phyloP scores from a whole-genome alignment of 164 flowering plant genomes.

The Berberis vulgaris region DNA sequence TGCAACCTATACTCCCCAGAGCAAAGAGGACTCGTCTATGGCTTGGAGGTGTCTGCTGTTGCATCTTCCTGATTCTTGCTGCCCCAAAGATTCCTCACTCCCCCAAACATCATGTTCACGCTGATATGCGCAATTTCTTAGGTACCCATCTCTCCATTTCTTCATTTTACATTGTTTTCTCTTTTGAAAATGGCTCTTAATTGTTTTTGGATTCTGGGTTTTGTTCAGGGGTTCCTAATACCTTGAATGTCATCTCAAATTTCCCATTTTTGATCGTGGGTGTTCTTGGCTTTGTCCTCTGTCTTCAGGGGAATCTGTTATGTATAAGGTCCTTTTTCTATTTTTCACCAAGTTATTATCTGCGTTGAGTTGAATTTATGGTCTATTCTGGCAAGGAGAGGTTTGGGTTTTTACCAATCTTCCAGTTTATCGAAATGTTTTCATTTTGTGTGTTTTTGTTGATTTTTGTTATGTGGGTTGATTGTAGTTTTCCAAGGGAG shows the following conservation, averaged over 20 bases:
- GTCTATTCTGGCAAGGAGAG: neutral
- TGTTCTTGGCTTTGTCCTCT: slow-evolving; percentile 39
- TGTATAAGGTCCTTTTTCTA: slow-evolving; percentile 23
- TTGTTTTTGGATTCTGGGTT: slow-evolving; percentile 1
- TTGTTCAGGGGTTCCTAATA: slow-evolving; percentile 27
- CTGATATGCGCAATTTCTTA: slow-evolving; percentile 51
- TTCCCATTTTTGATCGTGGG: slow-evolving; percentile 49
- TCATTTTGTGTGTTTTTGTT: neutral
- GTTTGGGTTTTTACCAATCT: neutral
- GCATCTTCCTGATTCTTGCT: slow-evolving; percentile 19
- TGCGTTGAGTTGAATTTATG: neutral
- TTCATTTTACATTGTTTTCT: neutral
- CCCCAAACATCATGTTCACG: slow-evolving; percentile 28
- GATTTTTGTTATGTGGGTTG: neutral
- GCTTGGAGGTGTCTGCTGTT: too few relatives aligned
- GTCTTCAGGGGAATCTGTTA: slow-evolving; percentile 31
- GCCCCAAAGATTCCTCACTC: slow-evolving; percentile 43
- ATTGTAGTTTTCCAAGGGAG: slow-evolving; percentile 37
- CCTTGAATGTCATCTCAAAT: slow-evolving; percentile 31
- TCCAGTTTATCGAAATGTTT: too few relatives aligned
- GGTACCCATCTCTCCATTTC: slow-evolving; percentile 18
- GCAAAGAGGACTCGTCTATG: too few relatives aligned
- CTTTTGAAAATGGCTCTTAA: neutral
- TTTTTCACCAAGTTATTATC: neutral
- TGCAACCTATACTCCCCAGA: too few relatives aligned